Base-by-base conservation (phyloP, 2,329 filamentous ascomycete species). In the Ophiostoma montium region DNA sequence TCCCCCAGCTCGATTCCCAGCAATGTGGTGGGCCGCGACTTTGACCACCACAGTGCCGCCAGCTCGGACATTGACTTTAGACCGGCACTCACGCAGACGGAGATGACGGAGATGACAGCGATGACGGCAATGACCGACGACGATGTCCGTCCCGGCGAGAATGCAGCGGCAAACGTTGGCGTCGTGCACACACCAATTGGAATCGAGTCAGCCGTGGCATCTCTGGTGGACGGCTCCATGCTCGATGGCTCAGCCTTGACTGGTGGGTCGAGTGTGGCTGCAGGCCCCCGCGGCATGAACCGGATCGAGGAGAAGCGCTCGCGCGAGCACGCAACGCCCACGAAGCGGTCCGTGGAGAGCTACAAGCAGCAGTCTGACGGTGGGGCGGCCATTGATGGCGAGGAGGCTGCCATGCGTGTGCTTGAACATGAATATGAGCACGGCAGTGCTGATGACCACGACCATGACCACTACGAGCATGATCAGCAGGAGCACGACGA, bases 141-240 rank as follows among this genome's bases (percentile, higher is more conserved):
- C 1, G 69, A 75, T 55, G 60, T 81, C 31, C 84, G 86, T 57
- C 77, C 85, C 50, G 78, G 95, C 23, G 78, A 76, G 30, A 78
- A 76, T 18, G 67, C 87, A 43, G 82, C 76, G 38, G 80, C 80
- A 11, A 94, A 86, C 57, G 82, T 87, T 2, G 74, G 86, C 56
- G 82, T 87, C 59, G 74, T 94, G 3, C 80, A 88, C 57, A 80
- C 78, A 1, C 78, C 77, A 2, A 61, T 80, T 32, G 86, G 76
- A 2, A 80, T 94, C 0, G 89, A 95, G 63, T 95, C 89, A 13
- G 85, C 84, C 10, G 89, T 96, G 11, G 90, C 90, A 8, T 95
- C 89, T 15, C 70, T 96, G 7, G 69, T 82, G 2, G 83, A 92
- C 57, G 86, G 88, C 16, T 90, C 87, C 0, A 68, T 74, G 63